phyloP scores from a whole-genome alignment of 306 rosid species.

The Cucurbita argyrosperma region DNA sequence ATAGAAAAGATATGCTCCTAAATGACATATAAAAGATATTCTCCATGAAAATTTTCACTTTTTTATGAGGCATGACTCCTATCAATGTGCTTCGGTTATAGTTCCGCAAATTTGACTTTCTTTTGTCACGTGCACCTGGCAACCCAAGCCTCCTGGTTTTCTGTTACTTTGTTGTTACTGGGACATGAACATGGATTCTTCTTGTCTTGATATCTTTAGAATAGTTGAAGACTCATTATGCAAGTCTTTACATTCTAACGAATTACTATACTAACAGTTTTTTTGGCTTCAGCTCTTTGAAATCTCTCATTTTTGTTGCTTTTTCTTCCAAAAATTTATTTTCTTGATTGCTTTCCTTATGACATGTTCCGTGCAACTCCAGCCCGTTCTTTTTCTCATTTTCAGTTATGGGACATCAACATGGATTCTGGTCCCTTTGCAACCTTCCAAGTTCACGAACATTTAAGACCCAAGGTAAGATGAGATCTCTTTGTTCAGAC shows the following conservation, averaged over 20 bases:
- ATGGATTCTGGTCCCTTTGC: constrained; percentile 97
- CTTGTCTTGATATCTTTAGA: background rate
- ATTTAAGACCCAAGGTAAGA: constrained; percentile 91
- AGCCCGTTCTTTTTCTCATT: background rate
- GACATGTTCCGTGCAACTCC: background rate
- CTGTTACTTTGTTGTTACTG: background rate
- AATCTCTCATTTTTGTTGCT: constrained; percentile 1
- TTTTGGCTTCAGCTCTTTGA: background rate
- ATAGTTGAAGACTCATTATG: background rate
- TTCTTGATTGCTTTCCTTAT: background rate
- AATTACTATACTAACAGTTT: background rate
- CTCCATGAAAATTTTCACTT: background rate
- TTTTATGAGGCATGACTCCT: background rate
- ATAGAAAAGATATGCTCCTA: background rate
- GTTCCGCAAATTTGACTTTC: background rate
- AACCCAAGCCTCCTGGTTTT: background rate
- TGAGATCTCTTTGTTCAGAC: constrained; percentile 23
- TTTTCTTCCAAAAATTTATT: background rate
- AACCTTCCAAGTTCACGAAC: constrained; percentile 92
- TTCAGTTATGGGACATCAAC: constrained; percentile 97
- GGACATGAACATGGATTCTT: background rate
- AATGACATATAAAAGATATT: background rate
- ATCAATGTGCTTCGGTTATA: background rate
- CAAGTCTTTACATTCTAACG: background rate
- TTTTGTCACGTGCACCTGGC: background rate